These are phyloP conservation scores for Microcos paniculata DNA, from an alignment of 345 rosid species.

Conservation along the genomic window DNA sequence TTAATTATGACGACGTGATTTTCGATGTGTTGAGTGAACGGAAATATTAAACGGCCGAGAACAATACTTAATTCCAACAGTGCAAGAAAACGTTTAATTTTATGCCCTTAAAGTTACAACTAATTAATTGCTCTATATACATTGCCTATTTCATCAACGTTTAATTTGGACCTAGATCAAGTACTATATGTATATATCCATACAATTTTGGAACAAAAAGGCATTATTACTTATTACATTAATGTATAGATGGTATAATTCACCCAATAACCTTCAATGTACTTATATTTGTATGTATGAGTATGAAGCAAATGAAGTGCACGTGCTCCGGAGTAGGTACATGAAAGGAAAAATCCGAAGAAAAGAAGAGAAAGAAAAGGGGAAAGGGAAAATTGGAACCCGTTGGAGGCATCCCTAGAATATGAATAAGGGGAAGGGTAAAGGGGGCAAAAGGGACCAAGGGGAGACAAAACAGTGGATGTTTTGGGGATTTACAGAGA, in stretches of 20 bases:
- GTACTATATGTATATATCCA: too few relatives aligned
- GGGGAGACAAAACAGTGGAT: constrained; percentile 13
- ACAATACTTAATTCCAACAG: too few relatives aligned
- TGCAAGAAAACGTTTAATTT: too few relatives aligned
- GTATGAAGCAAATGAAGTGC: not conserved
- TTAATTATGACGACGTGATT: not conserved
- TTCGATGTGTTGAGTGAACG: not conserved
- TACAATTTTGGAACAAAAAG: too few relatives aligned
- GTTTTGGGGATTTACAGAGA: constrained; percentile 14
- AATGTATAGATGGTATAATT: too few relatives aligned
- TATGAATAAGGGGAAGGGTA: not conserved
- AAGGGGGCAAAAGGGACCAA: constrained; percentile 1
- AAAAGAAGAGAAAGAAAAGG: not conserved
- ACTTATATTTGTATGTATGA: not conserved
- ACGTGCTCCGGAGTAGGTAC: not conserved
- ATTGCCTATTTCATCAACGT: too few relatives aligned
- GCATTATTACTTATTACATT: too few relatives aligned
- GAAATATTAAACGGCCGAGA: too few relatives aligned
- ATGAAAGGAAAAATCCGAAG: not conserved
- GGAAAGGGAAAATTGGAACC: not conserved
- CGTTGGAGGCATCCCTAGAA: not conserved
- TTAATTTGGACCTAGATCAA: too few relatives aligned
- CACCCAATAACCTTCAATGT: not conserved
- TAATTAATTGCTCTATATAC: too few relatives aligned
- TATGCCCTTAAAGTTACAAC: too few relatives aligned